Conservation (phyloP, 148 eudicot genomes). For the Chenopodium album region DNA sequence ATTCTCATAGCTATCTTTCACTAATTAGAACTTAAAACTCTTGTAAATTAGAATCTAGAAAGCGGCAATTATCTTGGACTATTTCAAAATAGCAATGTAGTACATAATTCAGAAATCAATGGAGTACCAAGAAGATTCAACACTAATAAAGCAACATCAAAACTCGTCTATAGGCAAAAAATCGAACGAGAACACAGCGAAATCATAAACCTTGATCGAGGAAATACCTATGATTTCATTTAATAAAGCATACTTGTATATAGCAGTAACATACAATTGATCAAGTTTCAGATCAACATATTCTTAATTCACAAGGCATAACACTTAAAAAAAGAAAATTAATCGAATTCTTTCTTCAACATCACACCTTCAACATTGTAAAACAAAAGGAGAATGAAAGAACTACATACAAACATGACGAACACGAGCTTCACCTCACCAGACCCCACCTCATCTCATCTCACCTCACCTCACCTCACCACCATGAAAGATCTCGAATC, state of each 20-base stretch:
- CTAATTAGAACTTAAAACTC: no score
- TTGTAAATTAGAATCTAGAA: no score
- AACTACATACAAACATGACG: slow-evolving; percentile 16
- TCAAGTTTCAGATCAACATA: not conserved
- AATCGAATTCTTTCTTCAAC: slow-evolving; percentile 10
- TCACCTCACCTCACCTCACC: not conserved
- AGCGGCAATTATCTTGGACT: no score
- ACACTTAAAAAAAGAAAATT: not conserved
- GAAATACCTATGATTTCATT: not conserved
- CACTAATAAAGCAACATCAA: no score
- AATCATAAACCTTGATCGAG: not conserved
- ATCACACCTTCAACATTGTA: not conserved
- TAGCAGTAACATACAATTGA: not conserved
- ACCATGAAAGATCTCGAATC: not conserved
- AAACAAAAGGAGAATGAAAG: not conserved
- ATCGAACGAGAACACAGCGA: not conserved
- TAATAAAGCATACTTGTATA: not conserved
- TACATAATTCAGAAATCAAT: no score
- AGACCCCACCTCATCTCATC: not conserved
- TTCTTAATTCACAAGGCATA: not conserved
- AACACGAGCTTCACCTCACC: not conserved
- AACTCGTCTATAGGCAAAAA: no score
- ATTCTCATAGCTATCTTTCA: no score
- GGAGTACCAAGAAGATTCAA: no score
- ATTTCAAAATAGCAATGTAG: no score